Base-by-base conservation (phyloP, 306 rosid species). In the Fragaria iinumae region DNA sequence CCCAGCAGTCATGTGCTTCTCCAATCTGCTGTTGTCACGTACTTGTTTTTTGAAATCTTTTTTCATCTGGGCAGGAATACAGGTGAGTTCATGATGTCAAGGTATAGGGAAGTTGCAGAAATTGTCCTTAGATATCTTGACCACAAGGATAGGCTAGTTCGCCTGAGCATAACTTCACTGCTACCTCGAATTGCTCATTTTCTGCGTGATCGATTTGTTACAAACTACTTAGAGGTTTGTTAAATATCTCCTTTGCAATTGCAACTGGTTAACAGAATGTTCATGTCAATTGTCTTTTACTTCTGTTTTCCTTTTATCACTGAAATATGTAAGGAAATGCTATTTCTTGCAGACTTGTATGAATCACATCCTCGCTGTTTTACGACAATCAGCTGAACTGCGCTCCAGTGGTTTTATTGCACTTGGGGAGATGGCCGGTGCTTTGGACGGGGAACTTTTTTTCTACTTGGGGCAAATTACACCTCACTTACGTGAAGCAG, bases 401-500 rank as follows among this genome's bases (percentile, higher is more conserved):
- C 97, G 99, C 64, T 97, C 92, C 79, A 92, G 97, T 88, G 99
- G 97, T 71, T 95, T 95, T 87, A 84, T 88, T 86, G 99, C 99
- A 76, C 99, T 95, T 1, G 99, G 99, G 77, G 99, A 95, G 91
- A 95, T 95, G 97, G 99, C 99, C 73, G 96, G 92, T 78, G 99
- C 99, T 25, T 83, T 95, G 89, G 97, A 92, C 80, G 97, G 97
- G 84, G 99, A 92, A 79, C 97, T 95, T 20, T 73, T 87, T 69
- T 76, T 82, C 84, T 95, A 95, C 87, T 91, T 95, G 93, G 97
- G 97, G 80, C 89, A 89, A 76, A 95, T 95, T 45, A 85, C 87
- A 38, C 56, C 85, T 82, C 99, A 91, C 86, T 85, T 95, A 79
- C 99, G 96, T 59, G 99, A 95, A 41, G 97, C 99, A 57, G 99